Evolutionary conservation across 2,329 filamentous ascomycete genomes (phyloP).

Genomic region (Colletotrichum aenigma): DNA sequence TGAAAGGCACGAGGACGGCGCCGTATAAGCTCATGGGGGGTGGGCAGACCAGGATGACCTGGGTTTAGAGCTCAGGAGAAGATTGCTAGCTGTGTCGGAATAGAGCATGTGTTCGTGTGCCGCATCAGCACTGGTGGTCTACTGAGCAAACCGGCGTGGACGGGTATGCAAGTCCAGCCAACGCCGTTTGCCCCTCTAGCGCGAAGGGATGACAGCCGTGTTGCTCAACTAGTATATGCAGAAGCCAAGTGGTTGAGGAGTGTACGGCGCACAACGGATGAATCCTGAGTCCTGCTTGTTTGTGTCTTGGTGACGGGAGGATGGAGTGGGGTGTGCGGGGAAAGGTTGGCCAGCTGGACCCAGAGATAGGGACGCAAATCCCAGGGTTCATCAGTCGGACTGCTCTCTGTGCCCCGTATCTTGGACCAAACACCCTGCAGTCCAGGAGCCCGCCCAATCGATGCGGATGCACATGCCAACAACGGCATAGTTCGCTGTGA

Average conservation of each 20-base stretch:
- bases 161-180: slow-evolving; percentile 12
- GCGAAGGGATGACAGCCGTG: not conserved
- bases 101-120: slow-evolving; percentile 9
- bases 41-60: not conserved
- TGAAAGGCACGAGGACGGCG: slow-evolving; percentile 8
- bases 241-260: slow-evolving; percentile 2
- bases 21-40: not conserved
- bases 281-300: not conserved
- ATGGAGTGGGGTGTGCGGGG: slow-evolving; percentile 7
- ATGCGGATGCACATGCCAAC: slow-evolving; percentile 20
- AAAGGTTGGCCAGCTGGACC: not conserved
- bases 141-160: not conserved
- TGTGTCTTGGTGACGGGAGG: not conserved
- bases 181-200: not conserved
- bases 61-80: not conserved
- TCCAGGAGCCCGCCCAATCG: not conserved
- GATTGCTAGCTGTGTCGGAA: not conserved
- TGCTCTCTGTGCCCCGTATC: not conserved
- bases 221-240: not conserved
- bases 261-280: not conserved
- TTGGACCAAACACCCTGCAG: not conserved
- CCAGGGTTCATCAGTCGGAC: not conserved
- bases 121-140: not conserved
- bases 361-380: slow-evolving; percentile 2
- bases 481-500: slow-evolving; percentile 14